Base-by-base conservation (phyloP, 805 yeast species). In the Metschnikowia corniflorae region DNA sequence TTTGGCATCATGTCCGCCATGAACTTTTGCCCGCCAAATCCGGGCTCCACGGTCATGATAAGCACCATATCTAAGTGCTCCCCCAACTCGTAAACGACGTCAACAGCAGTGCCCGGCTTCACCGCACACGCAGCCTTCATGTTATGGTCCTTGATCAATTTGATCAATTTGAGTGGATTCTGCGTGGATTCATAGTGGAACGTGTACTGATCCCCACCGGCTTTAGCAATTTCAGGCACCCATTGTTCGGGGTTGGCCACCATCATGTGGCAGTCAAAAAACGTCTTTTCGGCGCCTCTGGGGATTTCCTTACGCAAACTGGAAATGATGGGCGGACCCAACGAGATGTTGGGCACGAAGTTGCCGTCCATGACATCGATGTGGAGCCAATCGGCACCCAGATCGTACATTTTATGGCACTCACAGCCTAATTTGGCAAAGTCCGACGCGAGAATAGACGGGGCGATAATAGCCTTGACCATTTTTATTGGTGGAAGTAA, bases 341-440 rank as follows among this genome's bases (percentile, higher is more conserved):
- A 70, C 1, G 96, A 82, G 48, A 93, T 82, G 67, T 93, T 93
- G 49, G 98, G 98, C 33, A 93, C 99, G 58, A 93, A 93, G 63
- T 91, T 89, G 32, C 98, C 98, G 60, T 93, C 99, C 99, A 93
- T 93, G 32, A 93, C 91, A 63, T 93, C 99, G 35, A 93, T 79
- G 63, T 93, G 99, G 44, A 93, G 79, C 99, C 99, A 93, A 54
- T 91, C 96, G 15, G 96, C 95, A 16, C 85, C 82, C 39, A 82
- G 72, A 35, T 78, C 75, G 55, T 86, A 79, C 65, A 89, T 83
- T 41, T 75, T 72, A 55, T 82, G 83, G 63, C 96, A 86, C 46
- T 89, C 91, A 49, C 87, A 77, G 33, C 94, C 97, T 43, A 93
- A 66, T 51, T 86, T 77, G 49, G 97, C 81, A 56, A 91, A 93